These are phyloP conservation scores for Peziza echinospora DNA, from an alignment of 495 filamentous ascomycete genomes.

Conservation along the genomic window DNA sequence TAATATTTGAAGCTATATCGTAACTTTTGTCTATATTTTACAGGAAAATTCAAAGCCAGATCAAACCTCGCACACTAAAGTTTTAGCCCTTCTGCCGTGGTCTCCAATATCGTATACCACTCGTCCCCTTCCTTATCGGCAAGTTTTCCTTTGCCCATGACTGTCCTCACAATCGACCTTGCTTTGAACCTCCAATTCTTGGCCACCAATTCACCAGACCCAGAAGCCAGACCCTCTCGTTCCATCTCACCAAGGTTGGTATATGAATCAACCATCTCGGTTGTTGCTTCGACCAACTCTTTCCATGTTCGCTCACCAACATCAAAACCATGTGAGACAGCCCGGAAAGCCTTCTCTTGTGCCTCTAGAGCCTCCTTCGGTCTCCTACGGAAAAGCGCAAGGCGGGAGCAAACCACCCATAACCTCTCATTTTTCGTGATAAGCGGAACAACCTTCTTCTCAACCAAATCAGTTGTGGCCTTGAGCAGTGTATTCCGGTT, in stretches of 20 bases:
- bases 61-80: no score
- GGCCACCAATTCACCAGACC: slow-evolving; percentile 29
- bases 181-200: slow-evolving; percentile 72
- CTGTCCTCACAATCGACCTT: slow-evolving; percentile 53
- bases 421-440: slow-evolving; percentile 59
- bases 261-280: slow-evolving; percentile 41
- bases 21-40: no score
- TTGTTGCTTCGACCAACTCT: slow-evolving; percentile 38
- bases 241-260: slow-evolving; percentile 37
- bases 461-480: slow-evolving; percentile 47
- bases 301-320: slow-evolving; percentile 34
- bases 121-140: slow-evolving; percentile 57
- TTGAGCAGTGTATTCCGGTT: slow-evolving; percentile 20
- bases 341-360: slow-evolving; percentile 76
- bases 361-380: slow-evolving; percentile 53
- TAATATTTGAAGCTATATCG: no score
- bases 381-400: slow-evolving; percentile 46
- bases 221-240: slow-evolving; percentile 24
- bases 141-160: slow-evolving; percentile 63
- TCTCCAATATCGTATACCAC: slow-evolving; percentile 41
- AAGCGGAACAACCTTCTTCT: slow-evolving; percentile 48
- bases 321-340: slow-evolving; percentile 29
- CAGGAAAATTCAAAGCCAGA: no score
- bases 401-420: slow-evolving; percentile 48
- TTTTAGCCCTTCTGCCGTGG: slow-evolving; percentile 36